Evolutionary conservation across 2,329 filamentous ascomycete species (phyloP), one percentile per base, ranked within the genome.

Genomic region (Clonostachys rosea): DNA sequence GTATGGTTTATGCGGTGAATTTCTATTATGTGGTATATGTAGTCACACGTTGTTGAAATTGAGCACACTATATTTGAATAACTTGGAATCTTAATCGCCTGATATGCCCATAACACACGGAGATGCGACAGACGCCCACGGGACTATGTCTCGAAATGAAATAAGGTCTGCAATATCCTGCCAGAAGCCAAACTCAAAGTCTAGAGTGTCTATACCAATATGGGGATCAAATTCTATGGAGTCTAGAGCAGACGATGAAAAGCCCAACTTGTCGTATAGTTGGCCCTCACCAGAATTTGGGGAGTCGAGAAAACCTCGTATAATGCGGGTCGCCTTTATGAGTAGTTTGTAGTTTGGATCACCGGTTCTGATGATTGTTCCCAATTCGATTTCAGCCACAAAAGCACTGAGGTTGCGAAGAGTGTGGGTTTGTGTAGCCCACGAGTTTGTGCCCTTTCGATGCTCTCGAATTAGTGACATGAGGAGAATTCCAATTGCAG

Each of bases 241-340:
- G 24, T 30, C 24, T 30, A 30, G 24, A 30, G 6, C 24, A 30
- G 9, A 30, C 10, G 24, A 30, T 30, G 24, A 30, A 30, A 30
- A 5, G 24, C 9, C 24, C 24, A 10, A 30, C 24, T 30, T 30
- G 24, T 30, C 41, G 16, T 7, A 16, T 43, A 16, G 10, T 18
- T 20, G 18, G 9, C 10, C 24, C 2, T 30, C 24, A 30, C 24
- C 9, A 30, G 24, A 30, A 30, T 10, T 6, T 12, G 84, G 10
- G 76, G 78, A 7, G 61, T 52, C 42, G 13, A 52, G 44, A 7
- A 52, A 40, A 13, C 34, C 47, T 8, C 41, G 44, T 3, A 55
- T 55, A 9, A 49, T 54, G 41, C 49, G 50, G 6, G 50, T 50
- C 3, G 53, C 53, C 18, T 49, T 47, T 7, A 50, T 40, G 6